Evolutionary conservation across 2,329 filamentous ascomycete species (phyloP).

Genomic region (Colletotrichum melonis): DNA sequence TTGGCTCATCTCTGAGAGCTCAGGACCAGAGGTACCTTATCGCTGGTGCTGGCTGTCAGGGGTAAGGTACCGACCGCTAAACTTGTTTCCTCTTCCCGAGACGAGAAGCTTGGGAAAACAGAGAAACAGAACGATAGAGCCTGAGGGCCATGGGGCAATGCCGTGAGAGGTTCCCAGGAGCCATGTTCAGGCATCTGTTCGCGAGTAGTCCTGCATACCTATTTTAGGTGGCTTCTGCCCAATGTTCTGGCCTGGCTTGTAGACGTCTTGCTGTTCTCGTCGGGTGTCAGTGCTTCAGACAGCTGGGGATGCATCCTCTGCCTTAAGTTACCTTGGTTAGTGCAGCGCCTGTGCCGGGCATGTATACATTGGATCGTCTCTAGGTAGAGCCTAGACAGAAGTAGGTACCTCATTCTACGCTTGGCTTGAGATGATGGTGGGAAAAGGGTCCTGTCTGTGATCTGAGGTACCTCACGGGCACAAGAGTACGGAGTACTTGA

Average conservation of each 20-base stretch:
- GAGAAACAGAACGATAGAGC: not conserved
- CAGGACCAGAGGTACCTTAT: constrained; percentile 1
- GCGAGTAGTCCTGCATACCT: no score
- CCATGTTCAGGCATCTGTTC: no score
- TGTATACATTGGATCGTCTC: not conserved
- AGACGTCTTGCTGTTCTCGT: not conserved
- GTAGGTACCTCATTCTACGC: no score
- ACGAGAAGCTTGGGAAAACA: not conserved
- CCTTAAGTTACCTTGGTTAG: not conserved
- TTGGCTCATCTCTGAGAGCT: not conserved
- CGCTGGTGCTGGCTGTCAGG: constrained; percentile 1
- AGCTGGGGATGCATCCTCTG: not conserved
- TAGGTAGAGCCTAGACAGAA: not conserved
- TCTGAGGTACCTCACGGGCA: not conserved
- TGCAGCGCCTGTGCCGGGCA: not conserved
- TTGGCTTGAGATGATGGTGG: not conserved
- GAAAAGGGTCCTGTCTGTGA: not conserved
- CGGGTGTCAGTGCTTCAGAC: constrained; percentile 21
- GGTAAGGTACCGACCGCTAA: not conserved
- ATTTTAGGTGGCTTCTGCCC: not conserved
- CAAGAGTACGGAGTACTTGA: not conserved
- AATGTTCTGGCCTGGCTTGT: no score
- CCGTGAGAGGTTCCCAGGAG: no score
- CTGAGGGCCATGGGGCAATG: not conserved
- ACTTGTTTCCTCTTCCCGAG: not conserved